These are phyloP conservation scores for Paramicrosporidium saccamoebae DNA, from an alignment of 371 early-diverging fungal species.

Conservation along the genomic window DNA sequence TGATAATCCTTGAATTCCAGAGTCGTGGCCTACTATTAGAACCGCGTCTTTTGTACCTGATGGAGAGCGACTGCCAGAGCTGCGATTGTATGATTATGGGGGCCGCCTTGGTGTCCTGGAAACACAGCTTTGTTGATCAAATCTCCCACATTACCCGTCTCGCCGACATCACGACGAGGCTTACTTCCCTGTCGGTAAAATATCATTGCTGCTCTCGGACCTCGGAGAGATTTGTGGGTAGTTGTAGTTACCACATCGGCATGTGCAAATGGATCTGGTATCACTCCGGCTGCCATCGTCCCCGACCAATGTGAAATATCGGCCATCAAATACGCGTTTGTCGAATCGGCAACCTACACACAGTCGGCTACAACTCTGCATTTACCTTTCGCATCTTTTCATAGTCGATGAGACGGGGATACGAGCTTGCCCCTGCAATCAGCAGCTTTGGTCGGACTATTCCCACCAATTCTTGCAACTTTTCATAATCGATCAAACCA, in stretches of 20 bases:
- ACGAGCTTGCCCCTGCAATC: slow-evolving; percentile 91
- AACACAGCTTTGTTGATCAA: slow-evolving; percentile 91
- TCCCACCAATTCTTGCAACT: slow-evolving; percentile 40
- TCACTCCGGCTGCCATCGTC: slow-evolving; percentile 50
- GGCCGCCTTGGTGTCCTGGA: slow-evolving; percentile 97
- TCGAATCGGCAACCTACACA: slow-evolving; percentile 35
- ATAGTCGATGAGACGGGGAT: slow-evolving; percentile 87
- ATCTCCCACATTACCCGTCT: slow-evolving; percentile 62
- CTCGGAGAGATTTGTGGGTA: slow-evolving; percentile 93
- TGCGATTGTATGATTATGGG: slow-evolving; percentile 96
- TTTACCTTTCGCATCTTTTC: slow-evolving; percentile 36
- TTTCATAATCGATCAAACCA: slow-evolving; percentile 81
- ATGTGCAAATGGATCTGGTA: slow-evolving; percentile 69
- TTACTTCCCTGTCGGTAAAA: slow-evolving; percentile 80
- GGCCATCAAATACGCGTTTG: slow-evolving; percentile 71
- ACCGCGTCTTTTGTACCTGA: slow-evolving; percentile 15
- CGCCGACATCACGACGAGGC: slow-evolving; percentile 18
- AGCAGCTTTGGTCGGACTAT: slow-evolving; percentile 87
- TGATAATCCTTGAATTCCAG: slow-evolving; percentile 71
- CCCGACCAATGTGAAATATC: slow-evolving; percentile 96
- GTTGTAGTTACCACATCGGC: slow-evolving; percentile 97
- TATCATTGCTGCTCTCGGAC: slow-evolving; percentile 95
- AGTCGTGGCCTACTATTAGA: slow-evolving; percentile 10
- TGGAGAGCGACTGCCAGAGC: slow-evolving; percentile 88
- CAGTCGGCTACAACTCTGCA: slow-evolving; percentile 1